phyloP scores from a whole-genome alignment of 129 eudicot species.

The Flaveria sonorensis region DNA sequence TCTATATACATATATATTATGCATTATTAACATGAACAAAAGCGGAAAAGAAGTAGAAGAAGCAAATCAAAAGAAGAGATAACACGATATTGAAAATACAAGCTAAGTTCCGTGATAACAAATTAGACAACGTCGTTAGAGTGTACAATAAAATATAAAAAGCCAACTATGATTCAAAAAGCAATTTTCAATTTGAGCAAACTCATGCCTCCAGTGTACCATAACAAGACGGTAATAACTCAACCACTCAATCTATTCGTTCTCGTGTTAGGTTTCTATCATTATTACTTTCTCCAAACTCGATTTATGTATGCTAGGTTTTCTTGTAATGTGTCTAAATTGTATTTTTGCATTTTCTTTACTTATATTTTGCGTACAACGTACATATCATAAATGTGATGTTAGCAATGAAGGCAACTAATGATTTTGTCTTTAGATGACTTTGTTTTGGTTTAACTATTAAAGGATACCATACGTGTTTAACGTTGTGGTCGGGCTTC shows the following conservation, averaged over 20 bases:
- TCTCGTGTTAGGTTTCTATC: conserved; percentile 28
- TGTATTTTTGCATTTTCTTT: background rate
- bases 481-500: background rate
- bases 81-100: background rate
- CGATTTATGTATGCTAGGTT: background rate
- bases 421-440: background rate
- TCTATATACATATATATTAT: background rate
- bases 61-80: background rate
- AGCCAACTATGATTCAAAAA: background rate
- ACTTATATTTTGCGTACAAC: background rate
- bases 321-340: background rate
- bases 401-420: background rate
- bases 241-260: background rate
- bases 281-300: conserved; percentile 4
- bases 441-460: background rate
- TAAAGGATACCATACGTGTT: background rate
- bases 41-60: background rate
- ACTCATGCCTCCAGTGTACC: background rate
- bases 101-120: background rate
- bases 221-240: background rate
- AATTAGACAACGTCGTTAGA: background rate
- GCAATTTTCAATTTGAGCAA: background rate
- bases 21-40: background rate
- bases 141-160: background rate
- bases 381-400: background rate